Evolutionary conservation across 371 early-diverging fungal species (phyloP), one percentile per base, ranked within the genome.

Genomic region (Rozella allomycis): DNA sequence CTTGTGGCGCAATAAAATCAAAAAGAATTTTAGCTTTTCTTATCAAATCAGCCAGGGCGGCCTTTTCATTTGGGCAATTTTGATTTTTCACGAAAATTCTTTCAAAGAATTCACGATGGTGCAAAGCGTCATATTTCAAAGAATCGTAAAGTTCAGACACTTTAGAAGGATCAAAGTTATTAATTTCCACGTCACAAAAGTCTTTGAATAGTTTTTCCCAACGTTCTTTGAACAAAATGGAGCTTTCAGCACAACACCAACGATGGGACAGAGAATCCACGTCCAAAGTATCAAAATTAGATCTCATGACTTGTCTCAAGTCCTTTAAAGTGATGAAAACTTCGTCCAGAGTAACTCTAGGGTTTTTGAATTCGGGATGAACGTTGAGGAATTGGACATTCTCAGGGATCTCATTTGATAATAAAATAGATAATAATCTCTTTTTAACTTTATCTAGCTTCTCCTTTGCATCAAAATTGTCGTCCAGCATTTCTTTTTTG

Each of bases 121-220:
- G 94, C 30, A 93, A 50, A 3, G 87, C 75, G 44, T 93, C 94
- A 40, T 84, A 88, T 41, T 90, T 93, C 14, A 90, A 54, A 26
- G 83, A 78, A 50, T 93, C 94, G 39, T 87, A 88, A 2, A 93
- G 50, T 38, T 84, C 86, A 12, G 81, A 78, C 20, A 84, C 71
- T 55, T 85, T 85, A 31, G 81, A 73, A 1, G 88, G 83, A 42
- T 84, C 78, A 31, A 35, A 45, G 26, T 22, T 40, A 25, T 33
- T 38, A 26, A 25, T 45, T 39, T 61, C 62, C 0, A 64, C 67
- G 38, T 75, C 72, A 33, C 76, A 74, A 47, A 87, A 83, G 26
- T 85, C 83, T 18, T 57, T 50, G 43, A 93, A 80, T 31, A 87
- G 64, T 49, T 84, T 84, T 45, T 84, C 84, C 94, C 94, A 93